Percentiles rank a stretch among this genome's conserved stretches.
phyloP scores from a whole-genome alignment of 129 eudicot genomes.

The Solidago caesia region DNA sequence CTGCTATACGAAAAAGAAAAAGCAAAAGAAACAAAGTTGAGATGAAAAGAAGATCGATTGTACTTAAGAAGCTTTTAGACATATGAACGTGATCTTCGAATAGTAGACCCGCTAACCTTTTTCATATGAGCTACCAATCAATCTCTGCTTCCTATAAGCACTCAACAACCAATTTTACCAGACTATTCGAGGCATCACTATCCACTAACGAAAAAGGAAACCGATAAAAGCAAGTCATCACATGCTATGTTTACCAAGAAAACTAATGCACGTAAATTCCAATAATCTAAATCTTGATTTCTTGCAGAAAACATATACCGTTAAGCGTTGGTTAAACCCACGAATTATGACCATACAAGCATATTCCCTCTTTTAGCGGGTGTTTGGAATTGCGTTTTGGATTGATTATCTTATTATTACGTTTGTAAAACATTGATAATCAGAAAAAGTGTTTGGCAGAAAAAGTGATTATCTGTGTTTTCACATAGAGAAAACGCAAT shows the following conservation, averaged over 20 bases:
- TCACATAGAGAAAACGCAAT: too few species aligned
- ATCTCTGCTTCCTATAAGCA: background rate
- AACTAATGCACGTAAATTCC: background rate
- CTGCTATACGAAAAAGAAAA: constrained; percentile 23
- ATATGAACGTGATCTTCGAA: constrained; percentile 22
- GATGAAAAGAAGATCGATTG: constrained; percentile 21
- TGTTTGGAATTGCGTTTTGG: too few species aligned
- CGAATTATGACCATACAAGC: background rate
- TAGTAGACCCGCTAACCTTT: constrained; percentile 15
- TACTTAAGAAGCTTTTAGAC: constrained; percentile 21
- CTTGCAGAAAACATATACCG: background rate
- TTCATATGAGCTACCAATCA: background rate
- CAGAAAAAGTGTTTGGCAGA: too few species aligned
- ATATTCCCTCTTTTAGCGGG: background rate
- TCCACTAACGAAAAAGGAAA: constrained; percentile 15
- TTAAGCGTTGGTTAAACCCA: background rate
- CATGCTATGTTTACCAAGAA: constrained; percentile 18
- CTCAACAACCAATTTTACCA: constrained; percentile 18
- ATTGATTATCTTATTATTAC: too few species aligned
- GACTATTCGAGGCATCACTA: constrained; percentile 16
- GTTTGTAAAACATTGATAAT: too few species aligned
- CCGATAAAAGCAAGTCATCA: constrained; percentile 19
- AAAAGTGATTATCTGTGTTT: too few species aligned
- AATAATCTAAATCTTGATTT: background rate
- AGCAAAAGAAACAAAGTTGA: constrained; percentile 37